Base-by-base conservation (phyloP, 1,284 basidiomycete species). In the Boletellus deceptivus region DNA sequence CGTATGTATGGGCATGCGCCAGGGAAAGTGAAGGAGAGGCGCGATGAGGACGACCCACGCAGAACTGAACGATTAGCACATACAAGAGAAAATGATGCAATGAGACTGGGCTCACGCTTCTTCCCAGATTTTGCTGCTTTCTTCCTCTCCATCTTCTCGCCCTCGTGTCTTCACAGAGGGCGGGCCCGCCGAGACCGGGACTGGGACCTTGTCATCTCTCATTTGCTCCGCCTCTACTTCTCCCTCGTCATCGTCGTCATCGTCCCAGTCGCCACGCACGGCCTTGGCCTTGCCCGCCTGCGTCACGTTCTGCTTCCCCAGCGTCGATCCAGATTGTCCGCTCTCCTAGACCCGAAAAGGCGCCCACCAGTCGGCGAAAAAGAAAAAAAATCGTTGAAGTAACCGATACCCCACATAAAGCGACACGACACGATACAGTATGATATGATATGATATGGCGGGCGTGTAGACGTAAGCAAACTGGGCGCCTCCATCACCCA, bases 211-310 rank as follows among this genome's bases (percentile, higher is more conserved):
- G 13, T 11, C 25, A 14, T 22, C 17, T 14, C 3, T 22, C 10
- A 17, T 33, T 18, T 18, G 2, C 3, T 34, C 35, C 13, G 6
- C 20, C 2, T 40, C 48, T 9, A 36, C 46, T 2, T 52, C 56
- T 0, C 55, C 63, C 1, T 73, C 67, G 29, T 31, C 29, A 5
- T 69, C 71, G 6, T 69, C 67, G 1, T 71, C 68, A 14, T 70
- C 65, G 42, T 77, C 76, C 77, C 77, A 78, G 53, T 73, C 75
- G 43, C 76, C 74, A 16, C 65, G 67, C 16, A 75, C 64, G 20
- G 49, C 41, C 27, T 53, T 59, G 4, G 18, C 17, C 48, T 52
- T 46, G 25, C 17, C 24, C 5, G 9, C 24, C 31, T 36, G 37
- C 36, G 42, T 59, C 43, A 29, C 8, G 3, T 27, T 35, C 47